Percentiles rank a stretch among this genome's conserved stretches.
These are phyloP conservation scores for Calonectria crousiana DNA, from an alignment of 2,329 filamentous ascomycete species.

Conservation along the genomic window DNA sequence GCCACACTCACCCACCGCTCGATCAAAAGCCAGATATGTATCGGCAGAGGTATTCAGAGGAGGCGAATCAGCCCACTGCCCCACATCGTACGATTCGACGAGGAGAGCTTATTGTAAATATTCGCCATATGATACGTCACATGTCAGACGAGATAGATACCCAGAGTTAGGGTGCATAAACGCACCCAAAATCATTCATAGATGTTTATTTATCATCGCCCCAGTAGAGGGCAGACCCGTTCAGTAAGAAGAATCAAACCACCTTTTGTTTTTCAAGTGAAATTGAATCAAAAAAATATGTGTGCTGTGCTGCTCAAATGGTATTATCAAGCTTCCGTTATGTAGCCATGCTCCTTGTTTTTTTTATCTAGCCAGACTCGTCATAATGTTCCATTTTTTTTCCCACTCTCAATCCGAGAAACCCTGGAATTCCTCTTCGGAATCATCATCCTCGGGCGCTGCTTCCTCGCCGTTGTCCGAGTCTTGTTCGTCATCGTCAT, in stretches of 20 bases:
- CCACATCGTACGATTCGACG: not conserved
- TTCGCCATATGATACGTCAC: not conserved
- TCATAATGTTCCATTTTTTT: slow-evolving; percentile 43
- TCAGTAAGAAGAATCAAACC: slow-evolving; percentile 1
- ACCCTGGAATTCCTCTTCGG: slow-evolving; percentile 65
- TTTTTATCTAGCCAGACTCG: slow-evolving; percentile 50
- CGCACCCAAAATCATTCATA: not conserved
- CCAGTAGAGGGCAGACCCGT: not conserved
- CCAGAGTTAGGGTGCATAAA: not conserved
- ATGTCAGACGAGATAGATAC: slow-evolving; percentile 17
- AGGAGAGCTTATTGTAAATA: not conserved
- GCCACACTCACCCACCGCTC: not conserved
- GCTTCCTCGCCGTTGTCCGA: slow-evolving; percentile 48
- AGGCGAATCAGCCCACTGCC: not conserved
- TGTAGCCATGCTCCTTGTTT: slow-evolving; percentile 9
- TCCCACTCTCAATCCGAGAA: slow-evolving; percentile 60
- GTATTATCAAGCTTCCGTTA: slow-evolving; percentile 35
- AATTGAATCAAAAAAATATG: not conserved
- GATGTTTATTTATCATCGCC: slow-evolving; percentile 1
- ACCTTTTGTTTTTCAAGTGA: not conserved
- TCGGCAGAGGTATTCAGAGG: not conserved
- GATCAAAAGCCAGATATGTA: not conserved
- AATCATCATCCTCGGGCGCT: slow-evolving; percentile 38
- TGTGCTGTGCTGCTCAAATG: slow-evolving; percentile 16
- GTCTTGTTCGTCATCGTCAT: slow-evolving; percentile 53